Conservation (phyloP, 2,329 filamentous ascomycete genomes). For the Paecilomyces dactylethromorphus region DNA sequence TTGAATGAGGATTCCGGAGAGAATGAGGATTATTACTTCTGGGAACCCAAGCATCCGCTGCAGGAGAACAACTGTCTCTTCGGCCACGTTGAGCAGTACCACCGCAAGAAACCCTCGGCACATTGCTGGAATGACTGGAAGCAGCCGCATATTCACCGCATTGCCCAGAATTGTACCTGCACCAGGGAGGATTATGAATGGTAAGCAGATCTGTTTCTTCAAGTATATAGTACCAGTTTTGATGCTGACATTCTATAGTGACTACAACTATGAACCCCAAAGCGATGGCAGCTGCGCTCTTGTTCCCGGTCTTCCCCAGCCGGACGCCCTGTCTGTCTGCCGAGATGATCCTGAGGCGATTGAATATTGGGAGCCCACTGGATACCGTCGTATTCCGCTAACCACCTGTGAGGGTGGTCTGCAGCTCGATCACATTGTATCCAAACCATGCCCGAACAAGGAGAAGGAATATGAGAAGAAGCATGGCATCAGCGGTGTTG, state of each 20-base stretch:
- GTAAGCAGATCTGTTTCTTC: conserved; percentile 44
- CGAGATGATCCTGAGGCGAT: conserved; percentile 57
- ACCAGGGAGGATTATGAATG: conserved; percentile 86
- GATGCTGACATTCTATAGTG: conserved; percentile 44
- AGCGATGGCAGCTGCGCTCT: conserved; percentile 69
- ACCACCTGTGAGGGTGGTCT: conserved; percentile 75
- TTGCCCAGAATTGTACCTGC: conserved; percentile 72
- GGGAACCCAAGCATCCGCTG: conserved; percentile 78
- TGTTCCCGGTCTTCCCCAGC: conserved; percentile 64
- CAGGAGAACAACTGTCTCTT: conserved; percentile 79
- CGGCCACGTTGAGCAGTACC: conserved; percentile 80
- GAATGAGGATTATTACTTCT: conserved; percentile 69
- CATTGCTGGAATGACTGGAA: conserved; percentile 76
- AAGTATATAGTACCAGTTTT: neutral
- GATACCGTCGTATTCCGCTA: conserved; percentile 82
- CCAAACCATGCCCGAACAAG: conserved; percentile 66
- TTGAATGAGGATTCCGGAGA: conserved; percentile 56
- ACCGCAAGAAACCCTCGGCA: conserved; percentile 75
- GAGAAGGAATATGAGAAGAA: conserved; percentile 76
- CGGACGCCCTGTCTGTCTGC: conserved; percentile 55
- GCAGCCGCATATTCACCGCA: conserved; percentile 64
- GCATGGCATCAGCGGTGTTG: conserved; percentile 62
- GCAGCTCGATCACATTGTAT: conserved; percentile 63
- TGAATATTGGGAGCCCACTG: conserved; percentile 78
- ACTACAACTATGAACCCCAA: conserved; percentile 86